Evolutionary conservation across 2,329 filamentous ascomycete species (phyloP).

Genomic region (Neopestalotiopsis sp.): DNA sequence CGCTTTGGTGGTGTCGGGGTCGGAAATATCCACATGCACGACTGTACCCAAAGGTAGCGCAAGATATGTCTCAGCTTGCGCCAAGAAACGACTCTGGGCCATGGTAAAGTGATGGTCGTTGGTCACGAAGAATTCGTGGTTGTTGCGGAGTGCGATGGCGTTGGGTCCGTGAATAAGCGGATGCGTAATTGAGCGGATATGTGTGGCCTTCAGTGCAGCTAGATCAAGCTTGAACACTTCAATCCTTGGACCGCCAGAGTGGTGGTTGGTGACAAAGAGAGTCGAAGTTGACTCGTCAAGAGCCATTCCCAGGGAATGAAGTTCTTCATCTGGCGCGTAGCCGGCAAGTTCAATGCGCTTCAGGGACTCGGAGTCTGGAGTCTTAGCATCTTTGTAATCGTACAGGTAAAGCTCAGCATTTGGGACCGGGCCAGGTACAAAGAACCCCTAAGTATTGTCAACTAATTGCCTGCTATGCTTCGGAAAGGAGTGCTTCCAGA

Average conservation of each 20-base stretch:
- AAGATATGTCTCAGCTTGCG: constrained; percentile 40
- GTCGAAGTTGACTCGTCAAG: constrained; percentile 40
- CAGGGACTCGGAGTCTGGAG: constrained; percentile 28
- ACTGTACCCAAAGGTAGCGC: constrained; percentile 38
- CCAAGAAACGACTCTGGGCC: constrained; percentile 29
- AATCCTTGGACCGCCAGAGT: constrained; percentile 38
- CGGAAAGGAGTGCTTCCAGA: not conserved
- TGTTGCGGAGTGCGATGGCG: constrained; percentile 39
- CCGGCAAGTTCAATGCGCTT: constrained; percentile 29
- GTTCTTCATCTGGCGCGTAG: constrained; percentile 32
- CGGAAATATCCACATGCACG: constrained; percentile 39
- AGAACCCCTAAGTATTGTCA: constrained; percentile 28
- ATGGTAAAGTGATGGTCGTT: constrained; percentile 44
- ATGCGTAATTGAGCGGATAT: constrained; percentile 42
- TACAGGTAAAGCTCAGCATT: constrained; percentile 42
- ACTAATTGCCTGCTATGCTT: not conserved
- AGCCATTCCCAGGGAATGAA: constrained; percentile 46
- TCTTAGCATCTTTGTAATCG: constrained; percentile 36
- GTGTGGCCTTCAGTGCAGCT: constrained; percentile 36
- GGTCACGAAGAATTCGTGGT: constrained; percentile 45
- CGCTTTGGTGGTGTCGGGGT: constrained; percentile 23
- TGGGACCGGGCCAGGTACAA: constrained; percentile 30
- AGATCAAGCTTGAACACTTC: constrained; percentile 46
- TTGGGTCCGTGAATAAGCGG: constrained; percentile 45
- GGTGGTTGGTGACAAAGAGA: constrained; percentile 44